Evolutionary conservation across 805 yeast genomes (phyloP), one percentile per base, ranked within the genome.

Genomic region (Scheffersomyces spartinae): DNA sequence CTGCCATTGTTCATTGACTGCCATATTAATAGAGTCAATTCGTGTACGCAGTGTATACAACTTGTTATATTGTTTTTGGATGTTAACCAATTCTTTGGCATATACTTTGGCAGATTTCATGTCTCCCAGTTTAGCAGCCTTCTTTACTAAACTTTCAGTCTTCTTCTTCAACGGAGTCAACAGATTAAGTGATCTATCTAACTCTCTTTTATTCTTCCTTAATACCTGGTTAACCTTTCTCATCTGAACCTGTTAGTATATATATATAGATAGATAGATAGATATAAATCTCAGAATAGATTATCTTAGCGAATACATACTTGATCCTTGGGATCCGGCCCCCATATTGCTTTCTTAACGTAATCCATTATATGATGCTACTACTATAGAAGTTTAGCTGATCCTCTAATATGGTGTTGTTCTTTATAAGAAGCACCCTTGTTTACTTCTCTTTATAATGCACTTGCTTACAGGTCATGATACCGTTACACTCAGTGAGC

Each of bases 261-360:
- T 9, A 12, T 18, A 7, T 14, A 13, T 12, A 13, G 7, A 15
- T 15, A 20, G 9, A 8, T 21, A 12, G 18, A 15, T 23, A 5
- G 9, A 12, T 14, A 12, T 14, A 10, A 10, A 7, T 13, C 9
- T 4, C 11, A 4, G 8, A 9, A 26, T 13, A 18, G 9, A 18
- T 8, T 11, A 6, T 10, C 33, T 34, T 31, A 50, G 32, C 62
- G 72, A n/a, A 10, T 8, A 58, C 70, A 25, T 49, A 65, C 75
- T 42, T 79, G 94, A 42, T 83, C 97, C 43, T 78, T 77, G 21
- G 96, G 95, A 45, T 86, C 95, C 0, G 97, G 96, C 1, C 98
- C 98, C 79, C 93, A 88, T 19, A 88, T 76, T 4, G 86, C 81
- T 46, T 77, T 75, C 55, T 83, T 86, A 17, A 88, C 49, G 47